phyloP scores from a whole-genome alignment of 441 rosid species.

The Lepidium campestre region DNA sequence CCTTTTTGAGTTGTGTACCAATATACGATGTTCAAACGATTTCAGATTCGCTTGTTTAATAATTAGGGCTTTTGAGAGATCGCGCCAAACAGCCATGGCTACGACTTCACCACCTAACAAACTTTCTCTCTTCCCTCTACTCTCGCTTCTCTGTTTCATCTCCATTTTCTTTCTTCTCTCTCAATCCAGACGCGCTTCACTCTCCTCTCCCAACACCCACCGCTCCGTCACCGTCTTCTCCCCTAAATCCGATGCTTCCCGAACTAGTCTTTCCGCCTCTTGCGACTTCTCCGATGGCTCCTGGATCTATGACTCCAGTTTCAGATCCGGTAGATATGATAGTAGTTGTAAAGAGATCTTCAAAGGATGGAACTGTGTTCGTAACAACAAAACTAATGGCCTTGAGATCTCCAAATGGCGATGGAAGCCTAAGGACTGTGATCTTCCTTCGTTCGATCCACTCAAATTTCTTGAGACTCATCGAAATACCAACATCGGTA shows the following conservation, averaged over 20 bases:
- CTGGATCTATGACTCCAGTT: conserved; percentile 64
- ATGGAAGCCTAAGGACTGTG: conserved; percentile 68
- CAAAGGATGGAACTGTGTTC: conserved; percentile 88
- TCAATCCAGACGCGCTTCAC: too few species aligned
- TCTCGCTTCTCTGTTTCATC: conserved; percentile 63
- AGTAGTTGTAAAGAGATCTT: conserved; percentile 77
- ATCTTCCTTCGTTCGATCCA: conserved; percentile 64
- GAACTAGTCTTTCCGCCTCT: not conserved
- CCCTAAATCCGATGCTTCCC: not conserved
- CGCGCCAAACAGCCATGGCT: conserved; percentile 22
- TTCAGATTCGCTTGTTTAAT: not conserved
- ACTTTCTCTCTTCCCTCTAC: conserved; percentile 49
- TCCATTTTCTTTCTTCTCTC: conserved; percentile 59
- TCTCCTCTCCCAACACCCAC: conserved; percentile 26
- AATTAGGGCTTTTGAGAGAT: not conserved
- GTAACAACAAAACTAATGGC: conserved; percentile 62
- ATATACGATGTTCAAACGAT: not conserved
- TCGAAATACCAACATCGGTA: conserved; percentile 75
- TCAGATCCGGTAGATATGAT: conserved; percentile 40
- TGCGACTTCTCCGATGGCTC: conserved; percentile 76
- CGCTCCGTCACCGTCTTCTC: conserved; percentile 17
- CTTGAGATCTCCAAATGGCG: conserved; percentile 60
- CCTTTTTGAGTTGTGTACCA: not conserved
- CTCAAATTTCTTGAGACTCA: conserved; percentile 42
- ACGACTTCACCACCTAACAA: conserved; percentile 28